Conservation (phyloP, 2,329 filamentous ascomycete species). For the Neofusicoccum sp. region DNA sequence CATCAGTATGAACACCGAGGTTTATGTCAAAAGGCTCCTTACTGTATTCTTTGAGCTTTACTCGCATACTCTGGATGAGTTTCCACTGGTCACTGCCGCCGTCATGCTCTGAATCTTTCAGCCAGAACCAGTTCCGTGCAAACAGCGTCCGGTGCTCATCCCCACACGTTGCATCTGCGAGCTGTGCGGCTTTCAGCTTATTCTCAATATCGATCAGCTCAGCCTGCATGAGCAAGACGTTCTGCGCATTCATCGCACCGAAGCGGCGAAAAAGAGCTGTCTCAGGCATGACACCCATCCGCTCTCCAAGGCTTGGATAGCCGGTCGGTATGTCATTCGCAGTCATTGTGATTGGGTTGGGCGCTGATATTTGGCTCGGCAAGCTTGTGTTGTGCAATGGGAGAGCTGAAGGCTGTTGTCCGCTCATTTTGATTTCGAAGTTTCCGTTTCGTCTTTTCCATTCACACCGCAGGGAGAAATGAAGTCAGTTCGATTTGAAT, state of each 20-base stretch:
- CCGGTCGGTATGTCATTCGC: neutral
- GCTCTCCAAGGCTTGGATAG: neutral
- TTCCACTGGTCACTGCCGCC: neutral
- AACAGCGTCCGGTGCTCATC: neutral
- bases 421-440: too few relatives aligned
- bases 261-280: neutral
- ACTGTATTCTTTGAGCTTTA: constrained; percentile 8
- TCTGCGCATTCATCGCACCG: neutral
- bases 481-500: too few relatives aligned
- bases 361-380: too few relatives aligned
- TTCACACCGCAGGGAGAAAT: too few relatives aligned
- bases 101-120: neutral
- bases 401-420: too few relatives aligned
- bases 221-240: neutral
- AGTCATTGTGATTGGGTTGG: neutral
- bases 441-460: too few relatives aligned
- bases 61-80: neutral
- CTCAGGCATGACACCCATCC: neutral
- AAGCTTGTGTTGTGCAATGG: too few relatives aligned
- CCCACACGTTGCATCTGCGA: neutral
- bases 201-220: neutral
- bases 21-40: neutral
- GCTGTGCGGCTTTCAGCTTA: neutral
- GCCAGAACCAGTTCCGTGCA: neutral
- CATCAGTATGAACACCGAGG: neutral